Conservation (phyloP, 2,329 filamentous ascomycete species). For the Bipolaris oryzae region DNA sequence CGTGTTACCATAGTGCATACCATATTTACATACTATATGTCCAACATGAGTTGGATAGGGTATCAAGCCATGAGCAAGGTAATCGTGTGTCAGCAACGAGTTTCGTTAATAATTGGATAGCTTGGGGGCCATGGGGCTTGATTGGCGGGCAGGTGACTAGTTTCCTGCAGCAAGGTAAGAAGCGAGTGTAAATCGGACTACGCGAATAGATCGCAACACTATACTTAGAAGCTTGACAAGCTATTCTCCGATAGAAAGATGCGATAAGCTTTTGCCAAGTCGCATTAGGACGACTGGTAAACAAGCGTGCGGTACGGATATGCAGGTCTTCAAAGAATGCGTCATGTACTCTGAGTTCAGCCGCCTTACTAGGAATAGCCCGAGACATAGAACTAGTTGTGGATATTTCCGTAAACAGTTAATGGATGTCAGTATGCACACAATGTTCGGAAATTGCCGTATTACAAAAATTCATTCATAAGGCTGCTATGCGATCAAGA, state of each 20-base stretch:
- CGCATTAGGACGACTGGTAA: background rate
- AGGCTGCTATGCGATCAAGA: background rate
- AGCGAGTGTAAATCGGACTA: background rate
- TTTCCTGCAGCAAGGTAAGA: background rate
- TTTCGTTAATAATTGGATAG: background rate
- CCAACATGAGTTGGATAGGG: background rate
- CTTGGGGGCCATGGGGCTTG: background rate
- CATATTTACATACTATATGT: background rate
- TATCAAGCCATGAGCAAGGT: background rate
- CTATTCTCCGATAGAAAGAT: background rate
- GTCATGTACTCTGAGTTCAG: background rate
- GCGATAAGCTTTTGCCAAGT: background rate
- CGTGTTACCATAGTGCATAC: background rate
- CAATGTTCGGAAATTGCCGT: no score
- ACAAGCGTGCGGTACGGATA: background rate
- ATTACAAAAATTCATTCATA: background rate
- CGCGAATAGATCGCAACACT: background rate
- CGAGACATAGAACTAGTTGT: no score
- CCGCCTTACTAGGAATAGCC: background rate
- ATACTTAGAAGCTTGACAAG: background rate
- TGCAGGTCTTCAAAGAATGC: background rate
- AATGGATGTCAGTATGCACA: background rate
- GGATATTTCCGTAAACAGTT: background rate
- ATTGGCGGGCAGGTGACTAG: background rate
- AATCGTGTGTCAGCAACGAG: constrained; percentile 5